phyloP scores from a whole-genome alignment of 305 asterid genomes.

The Solanum hybrid region DNA sequence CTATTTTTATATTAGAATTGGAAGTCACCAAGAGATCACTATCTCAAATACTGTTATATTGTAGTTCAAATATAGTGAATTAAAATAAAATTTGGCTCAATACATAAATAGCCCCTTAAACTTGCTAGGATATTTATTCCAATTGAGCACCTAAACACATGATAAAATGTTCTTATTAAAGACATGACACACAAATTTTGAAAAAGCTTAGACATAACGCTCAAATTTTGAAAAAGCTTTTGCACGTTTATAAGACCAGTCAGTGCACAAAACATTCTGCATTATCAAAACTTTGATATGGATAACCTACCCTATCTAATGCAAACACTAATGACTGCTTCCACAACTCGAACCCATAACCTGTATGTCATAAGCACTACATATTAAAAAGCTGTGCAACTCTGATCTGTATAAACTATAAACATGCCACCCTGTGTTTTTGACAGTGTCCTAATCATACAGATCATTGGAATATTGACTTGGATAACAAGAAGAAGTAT shows the following conservation, averaged over 20 bases:
- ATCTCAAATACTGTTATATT: not conserved
- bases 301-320: not conserved
- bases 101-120: not conserved
- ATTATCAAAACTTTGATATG: not conserved
- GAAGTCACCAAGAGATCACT: not conserved
- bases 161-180: not conserved
- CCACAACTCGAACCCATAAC: not conserved
- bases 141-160: not conserved
- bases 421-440: not conserved
- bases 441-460: not conserved
- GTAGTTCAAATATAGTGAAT: not conserved
- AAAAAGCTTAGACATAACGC: not conserved
- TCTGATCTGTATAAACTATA: not conserved
- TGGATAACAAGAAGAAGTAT: not conserved
- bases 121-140: not conserved
- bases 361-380: not conserved
- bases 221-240: not conserved
- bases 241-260: not conserved
- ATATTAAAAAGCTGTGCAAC: not conserved
- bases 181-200: not conserved
- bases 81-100: not conserved
- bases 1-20: not conserved
- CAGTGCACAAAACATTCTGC: not conserved
- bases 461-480: conserved; percentile 3
- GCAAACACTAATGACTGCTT: not conserved